A percentile compares a stretch with the other conserved stretches of the same genome.
Conservation (phyloP, 148 eudicot genomes). For the Mesembryanthemum crystallinum region DNA sequence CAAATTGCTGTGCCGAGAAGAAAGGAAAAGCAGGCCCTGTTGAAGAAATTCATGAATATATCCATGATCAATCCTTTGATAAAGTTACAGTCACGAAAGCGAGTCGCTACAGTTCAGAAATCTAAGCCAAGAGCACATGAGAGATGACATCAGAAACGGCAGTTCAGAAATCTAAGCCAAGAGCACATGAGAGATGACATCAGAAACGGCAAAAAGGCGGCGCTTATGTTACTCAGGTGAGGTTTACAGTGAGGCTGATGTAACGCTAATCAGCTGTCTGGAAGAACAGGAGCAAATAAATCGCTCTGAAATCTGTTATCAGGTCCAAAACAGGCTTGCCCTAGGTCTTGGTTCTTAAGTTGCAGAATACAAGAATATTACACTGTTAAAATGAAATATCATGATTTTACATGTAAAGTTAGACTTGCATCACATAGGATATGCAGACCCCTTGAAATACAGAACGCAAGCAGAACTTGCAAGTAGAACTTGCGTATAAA, state of each 20-base stretch:
- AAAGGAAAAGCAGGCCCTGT: too few species aligned
- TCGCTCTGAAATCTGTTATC: background rate
- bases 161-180: background rate
- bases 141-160: background rate
- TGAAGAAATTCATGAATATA: too few species aligned
- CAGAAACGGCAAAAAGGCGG: background rate
- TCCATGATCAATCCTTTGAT: too few species aligned
- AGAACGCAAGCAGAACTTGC: background rate
- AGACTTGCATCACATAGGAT: background rate
- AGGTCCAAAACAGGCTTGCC: background rate
- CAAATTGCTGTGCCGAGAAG: too few species aligned
- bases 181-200: background rate
- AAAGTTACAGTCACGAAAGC: too few species aligned
- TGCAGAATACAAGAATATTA: background rate
- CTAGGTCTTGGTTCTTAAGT: background rate
- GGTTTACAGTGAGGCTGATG: background rate
- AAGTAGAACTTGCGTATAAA: too few species aligned
- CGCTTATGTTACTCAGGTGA: background rate
- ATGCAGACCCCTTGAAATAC: conserved; percentile 7
- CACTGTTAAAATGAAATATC: background rate
- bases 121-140: background rate
- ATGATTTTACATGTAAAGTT: background rate
- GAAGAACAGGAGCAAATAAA: background rate
- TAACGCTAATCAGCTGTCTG: background rate
- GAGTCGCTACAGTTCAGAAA: background rate